Evolutionary conservation across 495 filamentous ascomycete species (phyloP).

Genomic region (Tricharina praecox): DNA sequence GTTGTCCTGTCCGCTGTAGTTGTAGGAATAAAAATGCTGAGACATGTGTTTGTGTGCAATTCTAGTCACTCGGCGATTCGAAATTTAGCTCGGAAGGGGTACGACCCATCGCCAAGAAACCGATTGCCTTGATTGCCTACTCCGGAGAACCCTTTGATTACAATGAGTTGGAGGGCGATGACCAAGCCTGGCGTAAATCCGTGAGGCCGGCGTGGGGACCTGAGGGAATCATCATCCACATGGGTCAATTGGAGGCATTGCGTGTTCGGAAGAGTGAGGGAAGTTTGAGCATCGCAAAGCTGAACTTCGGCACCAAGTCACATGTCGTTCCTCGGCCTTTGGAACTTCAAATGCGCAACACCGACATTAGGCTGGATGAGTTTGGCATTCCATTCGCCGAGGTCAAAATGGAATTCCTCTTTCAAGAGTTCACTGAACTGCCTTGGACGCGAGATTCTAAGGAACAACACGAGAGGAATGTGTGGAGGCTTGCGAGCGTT

Average conservation of each 20-base stretch:
- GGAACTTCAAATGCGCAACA: slow-evolving; percentile 30
- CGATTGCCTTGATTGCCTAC: neutral
- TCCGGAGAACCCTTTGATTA: slow-evolving; percentile 3
- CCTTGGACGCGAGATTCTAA: slow-evolving; percentile 19
- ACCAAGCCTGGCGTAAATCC: slow-evolving; percentile 1
- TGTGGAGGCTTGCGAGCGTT: slow-evolving; percentile 65
- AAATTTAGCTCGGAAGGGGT: neutral
- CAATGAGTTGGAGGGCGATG: neutral
- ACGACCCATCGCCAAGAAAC: neutral
- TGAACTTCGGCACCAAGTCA: slow-evolving; percentile 19
- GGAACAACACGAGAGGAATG: slow-evolving; percentile 39
- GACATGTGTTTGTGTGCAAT: slow-evolving; percentile 1
- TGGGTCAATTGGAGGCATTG: slow-evolving; percentile 21
- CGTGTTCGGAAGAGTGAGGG: slow-evolving; percentile 13
- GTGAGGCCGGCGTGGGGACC: slow-evolving; percentile 53
- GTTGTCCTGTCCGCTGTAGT: slow-evolving; percentile 25
- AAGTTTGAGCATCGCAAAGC: slow-evolving; percentile 16
- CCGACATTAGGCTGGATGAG: slow-evolving; percentile 26
- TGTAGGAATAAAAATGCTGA: slow-evolving; percentile 10
- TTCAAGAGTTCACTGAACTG: slow-evolving; percentile 19
- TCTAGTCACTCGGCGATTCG: slow-evolving; percentile 1
- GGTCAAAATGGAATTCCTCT: slow-evolving; percentile 13
- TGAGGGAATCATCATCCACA: slow-evolving; percentile 53
- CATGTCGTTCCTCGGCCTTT: slow-evolving; percentile 29
- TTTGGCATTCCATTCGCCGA: slow-evolving; percentile 35